Percentiles rank a stretch among this genome's conserved stretches.
phyloP scores from a whole-genome alignment of 345 rosid species.

The Toxicodendron radicans region DNA sequence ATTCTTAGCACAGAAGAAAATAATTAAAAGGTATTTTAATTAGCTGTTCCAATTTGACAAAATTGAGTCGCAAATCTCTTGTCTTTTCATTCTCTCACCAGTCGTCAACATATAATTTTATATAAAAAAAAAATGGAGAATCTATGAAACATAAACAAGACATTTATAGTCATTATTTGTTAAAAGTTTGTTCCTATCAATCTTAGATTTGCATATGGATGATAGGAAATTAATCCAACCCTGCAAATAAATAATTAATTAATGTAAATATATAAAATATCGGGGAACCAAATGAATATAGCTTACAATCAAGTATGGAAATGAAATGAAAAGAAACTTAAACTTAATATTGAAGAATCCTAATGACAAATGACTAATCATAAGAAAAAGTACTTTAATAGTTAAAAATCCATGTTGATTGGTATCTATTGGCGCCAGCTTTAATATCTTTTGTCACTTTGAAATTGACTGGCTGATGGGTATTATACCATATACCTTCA shows the following conservation, averaged over 20 bases:
- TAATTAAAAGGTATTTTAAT: not conserved
- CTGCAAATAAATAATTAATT: too few relatives aligned
- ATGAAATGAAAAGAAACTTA: slow-evolving; percentile 34
- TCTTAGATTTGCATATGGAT: not conserved
- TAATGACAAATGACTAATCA: slow-evolving; percentile 42
- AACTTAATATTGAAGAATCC: slow-evolving; percentile 43
- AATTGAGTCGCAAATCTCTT: slow-evolving; percentile 3
- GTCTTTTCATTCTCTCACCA: not conserved
- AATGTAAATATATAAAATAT: slow-evolving; percentile 9
- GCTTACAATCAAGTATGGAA: slow-evolving; percentile 12
- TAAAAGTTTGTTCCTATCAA: slow-evolving; percentile 12
- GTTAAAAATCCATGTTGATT: slow-evolving; percentile 16
- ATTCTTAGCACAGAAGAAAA: not conserved
- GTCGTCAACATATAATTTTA: too few relatives aligned
- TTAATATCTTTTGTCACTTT: slow-evolving; percentile 25
- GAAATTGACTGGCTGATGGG: slow-evolving; percentile 36
- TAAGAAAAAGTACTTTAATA: slow-evolving; percentile 25
- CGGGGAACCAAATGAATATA: slow-evolving; percentile 14
- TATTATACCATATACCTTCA: slow-evolving; percentile 26
- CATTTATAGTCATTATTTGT: slow-evolving; percentile 10
- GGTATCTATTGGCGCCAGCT: slow-evolving; percentile 20
- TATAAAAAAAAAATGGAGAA: not conserved
- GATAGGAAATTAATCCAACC: slow-evolving; percentile 1
- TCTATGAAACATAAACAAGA: slow-evolving; percentile 2
- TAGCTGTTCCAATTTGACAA: not conserved